These are phyloP conservation scores for Phytopythium montanum DNA, from an alignment of 352 stramenopile genomes.

Conservation along the genomic window DNA sequence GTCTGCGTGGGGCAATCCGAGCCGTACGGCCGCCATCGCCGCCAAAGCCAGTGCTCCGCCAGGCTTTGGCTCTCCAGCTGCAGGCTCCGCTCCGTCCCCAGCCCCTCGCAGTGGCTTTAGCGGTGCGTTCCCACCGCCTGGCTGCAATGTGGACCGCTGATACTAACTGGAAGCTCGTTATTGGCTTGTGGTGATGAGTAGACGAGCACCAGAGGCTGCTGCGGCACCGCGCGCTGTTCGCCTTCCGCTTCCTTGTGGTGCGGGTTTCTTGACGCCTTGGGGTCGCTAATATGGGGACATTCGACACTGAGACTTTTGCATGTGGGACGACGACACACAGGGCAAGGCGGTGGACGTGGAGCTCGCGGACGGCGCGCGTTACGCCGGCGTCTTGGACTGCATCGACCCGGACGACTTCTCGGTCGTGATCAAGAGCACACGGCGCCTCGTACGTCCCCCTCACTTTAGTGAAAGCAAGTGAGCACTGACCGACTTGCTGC, in stretches of 20 bases:
- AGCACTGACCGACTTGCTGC: not conserved
- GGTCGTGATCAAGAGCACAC: conserved; percentile 75
- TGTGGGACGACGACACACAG: too few species aligned
- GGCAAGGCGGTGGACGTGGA: conserved; percentile 73
- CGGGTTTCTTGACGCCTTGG: not conserved
- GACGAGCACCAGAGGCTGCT: conserved; percentile 62
- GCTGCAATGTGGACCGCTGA: too few species aligned
- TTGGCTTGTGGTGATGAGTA: conserved; percentile 7
- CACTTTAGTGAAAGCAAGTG: not conserved
- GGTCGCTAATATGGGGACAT: too few species aligned
- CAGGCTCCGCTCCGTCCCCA: conserved; percentile 7
- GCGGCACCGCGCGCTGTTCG: conserved; percentile 75
- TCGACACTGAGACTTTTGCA: too few species aligned
- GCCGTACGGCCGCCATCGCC: conserved; percentile 2
- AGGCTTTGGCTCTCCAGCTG: conserved; percentile 15
- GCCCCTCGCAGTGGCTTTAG: conserved; percentile 30
- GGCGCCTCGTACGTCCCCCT: conserved; percentile 25
- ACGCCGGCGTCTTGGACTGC: conserved; percentile 71
- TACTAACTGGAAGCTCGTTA: too few species aligned
- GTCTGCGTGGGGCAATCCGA: conserved; percentile 7
- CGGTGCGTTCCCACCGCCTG: conserved; percentile 21
- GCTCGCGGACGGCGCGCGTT: conserved; percentile 56
- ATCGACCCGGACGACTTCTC: conserved; percentile 84
- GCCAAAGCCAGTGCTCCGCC: conserved; percentile 15
- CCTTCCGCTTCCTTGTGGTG: conserved; percentile 74